These are phyloP conservation scores for Penicillium egyptiacum DNA, from an alignment of 495 filamentous ascomycete species.

Conservation along the genomic window DNA sequence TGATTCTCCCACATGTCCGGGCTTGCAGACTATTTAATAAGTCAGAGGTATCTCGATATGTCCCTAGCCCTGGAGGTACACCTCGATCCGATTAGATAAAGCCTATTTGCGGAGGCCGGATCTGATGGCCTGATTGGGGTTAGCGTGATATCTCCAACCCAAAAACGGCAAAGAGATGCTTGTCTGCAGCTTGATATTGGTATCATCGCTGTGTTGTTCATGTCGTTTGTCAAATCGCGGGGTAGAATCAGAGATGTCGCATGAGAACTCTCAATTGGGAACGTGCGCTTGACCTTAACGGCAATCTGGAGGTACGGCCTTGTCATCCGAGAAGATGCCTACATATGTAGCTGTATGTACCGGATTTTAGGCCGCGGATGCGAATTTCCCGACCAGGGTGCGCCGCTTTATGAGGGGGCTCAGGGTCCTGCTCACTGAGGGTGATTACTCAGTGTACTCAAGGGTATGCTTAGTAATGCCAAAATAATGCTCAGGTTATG, in stretches of 20 bases:
- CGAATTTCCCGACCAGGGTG: too few species aligned
- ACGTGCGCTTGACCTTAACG: neutral
- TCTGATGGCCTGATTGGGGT: constrained; percentile 24
- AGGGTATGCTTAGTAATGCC: too few species aligned
- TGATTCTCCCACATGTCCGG: neutral
- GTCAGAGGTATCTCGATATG: neutral
- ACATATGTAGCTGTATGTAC: too few species aligned
- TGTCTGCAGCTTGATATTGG: constrained; percentile 14
- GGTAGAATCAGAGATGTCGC: neutral
- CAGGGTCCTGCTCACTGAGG: constrained; percentile 7
- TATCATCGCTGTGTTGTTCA: constrained; percentile 1
- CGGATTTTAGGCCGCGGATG: too few species aligned
- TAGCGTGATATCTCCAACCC: constrained; percentile 18
- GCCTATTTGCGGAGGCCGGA: constrained; percentile 30
- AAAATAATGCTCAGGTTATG: too few species aligned
- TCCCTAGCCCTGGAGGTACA: neutral
- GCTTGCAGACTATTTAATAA: constrained; percentile 5
- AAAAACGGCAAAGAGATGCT: constrained; percentile 25
- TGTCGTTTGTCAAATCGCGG: constrained; percentile 5
- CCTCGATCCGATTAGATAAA: constrained; percentile 24
- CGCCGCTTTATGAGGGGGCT: too few species aligned
- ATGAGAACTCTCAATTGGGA: neutral
- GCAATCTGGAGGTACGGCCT: neutral
- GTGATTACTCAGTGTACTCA: too few species aligned
- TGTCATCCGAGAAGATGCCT: neutral